A percentile compares a stretch with the other conserved stretches of the same genome.
Evolutionary conservation across 805 yeast genomes (phyloP).

Genomic region (Scheffersomyces ergatensis): DNA sequence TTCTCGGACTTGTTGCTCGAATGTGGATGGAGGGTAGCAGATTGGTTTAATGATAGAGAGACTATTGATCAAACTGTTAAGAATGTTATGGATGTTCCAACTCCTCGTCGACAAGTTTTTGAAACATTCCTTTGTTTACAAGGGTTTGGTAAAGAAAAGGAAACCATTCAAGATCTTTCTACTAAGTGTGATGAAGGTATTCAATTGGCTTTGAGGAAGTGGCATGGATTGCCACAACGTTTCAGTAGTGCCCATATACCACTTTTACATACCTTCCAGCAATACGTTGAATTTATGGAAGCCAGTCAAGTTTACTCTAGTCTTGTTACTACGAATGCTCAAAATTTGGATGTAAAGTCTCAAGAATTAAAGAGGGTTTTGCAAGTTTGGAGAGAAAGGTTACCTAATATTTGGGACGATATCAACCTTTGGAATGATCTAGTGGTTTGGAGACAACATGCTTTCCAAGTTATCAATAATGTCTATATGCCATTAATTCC

Average conservation of each 20-base stretch:
- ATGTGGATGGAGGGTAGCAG: slow-evolving; percentile 99
- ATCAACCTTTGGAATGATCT: slow-evolving; percentile 96
- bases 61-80: slow-evolving; percentile 92
- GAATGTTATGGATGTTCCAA: slow-evolving; percentile 97
- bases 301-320: slow-evolving; percentile 92
- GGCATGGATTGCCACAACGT: slow-evolving; percentile 86
- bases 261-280: slow-evolving; percentile 91
- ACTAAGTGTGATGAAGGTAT: slow-evolving; percentile 94
- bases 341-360: slow-evolving; percentile 86
- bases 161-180: slow-evolving; percentile 79
- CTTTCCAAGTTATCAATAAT: slow-evolving; percentile 91
- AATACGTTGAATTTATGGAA: slow-evolving; percentile 95
- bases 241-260: slow-evolving; percentile 84
- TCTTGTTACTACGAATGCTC: slow-evolving; percentile 84
- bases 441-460: slow-evolving; percentile 98
- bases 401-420: slow-evolving; percentile 97
- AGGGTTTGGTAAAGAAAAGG: slow-evolving; percentile 88
- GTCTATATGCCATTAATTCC: slow-evolving; percentile 93
- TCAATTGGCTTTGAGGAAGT: slow-evolving; percentile 83
- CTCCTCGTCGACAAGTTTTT: slow-evolving; percentile 93
- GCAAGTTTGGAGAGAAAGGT: slow-evolving; percentile 96
- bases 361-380: slow-evolving; percentile 92
- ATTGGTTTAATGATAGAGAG: slow-evolving; percentile 94
- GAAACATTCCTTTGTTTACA: slow-evolving; percentile 93
- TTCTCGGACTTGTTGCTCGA: slow-evolving; percentile 93